Conservation (phyloP, 169 alveolate genomes). For the Plasmodium coatneyi region DNA sequence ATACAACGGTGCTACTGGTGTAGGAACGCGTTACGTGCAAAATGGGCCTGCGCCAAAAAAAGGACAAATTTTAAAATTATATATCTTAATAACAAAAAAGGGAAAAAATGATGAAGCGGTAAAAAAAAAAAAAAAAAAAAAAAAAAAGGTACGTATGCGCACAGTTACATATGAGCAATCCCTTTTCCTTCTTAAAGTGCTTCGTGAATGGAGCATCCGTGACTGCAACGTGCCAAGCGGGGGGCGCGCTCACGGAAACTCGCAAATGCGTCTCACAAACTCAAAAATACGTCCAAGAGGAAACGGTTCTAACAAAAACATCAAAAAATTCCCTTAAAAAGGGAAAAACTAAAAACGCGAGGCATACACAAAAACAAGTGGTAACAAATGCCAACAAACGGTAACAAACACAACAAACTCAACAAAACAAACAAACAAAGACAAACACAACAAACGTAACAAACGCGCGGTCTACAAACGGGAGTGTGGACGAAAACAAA, state of each 20-base stretch:
- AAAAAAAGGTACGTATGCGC: neutral
- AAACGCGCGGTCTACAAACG: neutral
- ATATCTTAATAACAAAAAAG: slow-evolving; percentile 6
- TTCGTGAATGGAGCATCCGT: neutral
- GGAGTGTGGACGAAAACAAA: neutral
- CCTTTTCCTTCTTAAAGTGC: neutral
- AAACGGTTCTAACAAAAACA: neutral
- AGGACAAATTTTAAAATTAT: slow-evolving; percentile 7
- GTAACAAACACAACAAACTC: neutral
- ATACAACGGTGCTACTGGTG: neutral
- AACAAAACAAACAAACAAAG: no score
- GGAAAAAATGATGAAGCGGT: neutral
- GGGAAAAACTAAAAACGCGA: neutral
- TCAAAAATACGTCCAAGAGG: neutral
- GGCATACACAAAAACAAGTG: neutral
- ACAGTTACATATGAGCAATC: neutral
- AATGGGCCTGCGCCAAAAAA: neutral
- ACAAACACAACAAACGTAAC: no score
- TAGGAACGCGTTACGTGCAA: neutral
- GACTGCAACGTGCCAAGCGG: neutral
- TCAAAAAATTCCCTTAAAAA: neutral
- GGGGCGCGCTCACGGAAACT: neutral
- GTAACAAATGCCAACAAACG: neutral
- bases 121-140: neutral
- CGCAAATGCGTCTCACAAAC: neutral